Evolutionary conservation across 306 rosid genomes (phyloP), one percentile per base, ranked within the genome.

Genomic region (Inga leiocalycina): DNA sequence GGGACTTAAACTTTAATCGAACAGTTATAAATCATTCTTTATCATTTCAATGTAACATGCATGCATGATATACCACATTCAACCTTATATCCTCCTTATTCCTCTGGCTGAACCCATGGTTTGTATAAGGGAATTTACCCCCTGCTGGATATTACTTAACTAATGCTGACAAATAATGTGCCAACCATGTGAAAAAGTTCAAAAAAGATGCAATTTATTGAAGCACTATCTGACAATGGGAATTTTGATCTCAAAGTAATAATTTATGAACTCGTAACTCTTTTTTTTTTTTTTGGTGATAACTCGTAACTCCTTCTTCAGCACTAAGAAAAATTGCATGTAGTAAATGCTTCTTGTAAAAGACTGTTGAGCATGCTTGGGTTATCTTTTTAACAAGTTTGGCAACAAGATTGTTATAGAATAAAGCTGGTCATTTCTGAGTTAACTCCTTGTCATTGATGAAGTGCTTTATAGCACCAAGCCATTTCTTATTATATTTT

Each of bases 241-340:
- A 70, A 56, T n/a, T 17, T 39, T 8, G 59, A 52, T 70, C 71
- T 70, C 70, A 27, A 37, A 57, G 83, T 70, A 80, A 34, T 13
- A 12, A 43, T 39, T 70, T 30, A 8, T 49, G 37, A 34, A 41
- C 57, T 71, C 13, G 0, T 34, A 6, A 57, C 35, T 37, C n/a
- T 35, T 56, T 39, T 20, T 71, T 72, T 71, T 72, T 37, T 37
- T 37, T 37, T 37, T 4, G 0, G 39, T 37, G 39, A 5, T 37
- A 34, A 41, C 57, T 71, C 13, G 0, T 34, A 6, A 57, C 35
- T 37, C n/a, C 20, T 71, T 54, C 32, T 71, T 72, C 27, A 61
- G 72, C 70, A 41, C 34, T 14, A 32, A 59, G 61, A 59, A 72
- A 16, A 59, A 22, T 80, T 71, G 37, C 45, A 59, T 19, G 20